Percentiles rank a stretch among this genome's conserved stretches.
Evolutionary conservation across 2,329 filamentous ascomycete species (phyloP).

Genomic region (Paramyrothecium sp.): DNA sequence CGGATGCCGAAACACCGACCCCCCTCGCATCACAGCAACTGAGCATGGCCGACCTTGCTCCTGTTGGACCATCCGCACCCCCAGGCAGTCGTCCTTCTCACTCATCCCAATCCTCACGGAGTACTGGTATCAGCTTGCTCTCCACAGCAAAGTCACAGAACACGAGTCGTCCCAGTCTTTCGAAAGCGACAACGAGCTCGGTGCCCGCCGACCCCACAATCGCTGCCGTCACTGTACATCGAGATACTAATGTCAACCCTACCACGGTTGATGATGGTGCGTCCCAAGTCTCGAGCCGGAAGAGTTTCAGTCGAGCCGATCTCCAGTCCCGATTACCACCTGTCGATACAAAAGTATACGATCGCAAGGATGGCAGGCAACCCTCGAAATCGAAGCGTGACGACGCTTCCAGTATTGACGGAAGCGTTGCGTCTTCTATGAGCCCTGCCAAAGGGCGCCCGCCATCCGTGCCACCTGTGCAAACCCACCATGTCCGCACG

Average conservation of each 20-base stretch:
- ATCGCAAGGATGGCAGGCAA: slow-evolving; percentile 32
- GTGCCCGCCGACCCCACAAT: slow-evolving; percentile 42
- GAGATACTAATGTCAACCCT: slow-evolving; percentile 42
- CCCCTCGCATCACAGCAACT: slow-evolving; percentile 26
- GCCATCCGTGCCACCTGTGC: slow-evolving; percentile 29
- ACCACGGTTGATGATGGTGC: slow-evolving; percentile 42
- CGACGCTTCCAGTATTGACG: slow-evolving; percentile 43
- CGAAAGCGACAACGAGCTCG: slow-evolving; percentile 41
- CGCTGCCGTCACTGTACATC: slow-evolving; percentile 49
- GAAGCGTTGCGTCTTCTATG: slow-evolving; percentile 39
- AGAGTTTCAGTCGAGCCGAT: slow-evolving; percentile 43
- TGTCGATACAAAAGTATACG: slow-evolving; percentile 36
- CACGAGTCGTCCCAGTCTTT: slow-evolving; percentile 36
- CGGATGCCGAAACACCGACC: slow-evolving; percentile 31
- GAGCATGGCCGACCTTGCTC: slow-evolving; percentile 21
- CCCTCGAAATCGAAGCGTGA: slow-evolving; percentile 36
- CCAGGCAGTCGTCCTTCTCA: slow-evolving; percentile 39
- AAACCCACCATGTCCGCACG: slow-evolving; percentile 31
- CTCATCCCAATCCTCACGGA: slow-evolving; percentile 41
- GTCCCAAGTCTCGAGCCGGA: slow-evolving; percentile 33
- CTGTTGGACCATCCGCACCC: slow-evolving; percentile 27
- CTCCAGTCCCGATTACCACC: slow-evolving; percentile 31
- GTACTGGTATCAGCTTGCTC: slow-evolving; percentile 46
- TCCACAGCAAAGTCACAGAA: slow-evolving; percentile 41
- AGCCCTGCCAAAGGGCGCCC: slow-evolving; percentile 38